Evolutionary conservation across 2,329 filamentous ascomycete species (phyloP), one percentile per base, ranked within the genome.

Genomic region (Chaetomiaceae sp.): DNA sequence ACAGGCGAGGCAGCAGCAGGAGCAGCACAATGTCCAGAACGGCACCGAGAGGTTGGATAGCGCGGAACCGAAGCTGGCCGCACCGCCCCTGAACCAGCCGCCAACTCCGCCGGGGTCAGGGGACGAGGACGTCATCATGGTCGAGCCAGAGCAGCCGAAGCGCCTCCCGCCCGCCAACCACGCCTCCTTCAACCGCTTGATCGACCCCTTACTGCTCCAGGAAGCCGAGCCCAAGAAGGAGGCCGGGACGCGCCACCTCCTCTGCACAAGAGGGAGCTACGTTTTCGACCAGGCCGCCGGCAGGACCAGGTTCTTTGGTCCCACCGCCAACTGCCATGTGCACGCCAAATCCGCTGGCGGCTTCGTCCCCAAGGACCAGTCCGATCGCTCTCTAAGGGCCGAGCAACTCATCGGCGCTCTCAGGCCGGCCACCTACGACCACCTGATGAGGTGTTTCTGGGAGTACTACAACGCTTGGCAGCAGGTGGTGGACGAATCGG

Each of bases 371-470:
- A 65, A 68, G 14, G 73, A 76, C 51, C 68, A 71, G 4, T 67
- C 72, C 0, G 76, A 78, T 50, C 76, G 78, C 53, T 66, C 71
- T 9, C 70, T 72, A 7, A 67, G 75, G 38, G 74, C 75, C 0
- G 74, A 77, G 57, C 72, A 72, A 19, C 74, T 77, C 20, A 76
- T 81, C 23, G 68, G 71, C 4, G 72, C 72, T 0, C 65, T 81
- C 7, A 69, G 71, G 0, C 50, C 69, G 4, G 69, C 72, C 39
- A 80, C 77, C 0, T 74, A 80, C 49, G 75, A 79, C 50, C 77
- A 80, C 53, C 71, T 81, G 0, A 74, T 80, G 68, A 65, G 71
- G 17, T 67, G 74, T 33, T 81, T 80, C 62, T 81, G 78, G 72
- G 66, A 71, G 17, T 71, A 72, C 57, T 81, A 79, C 63, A 80